These are phyloP conservation scores for Ambispora gerdemannii DNA, from an alignment of 192 early-diverging fungal species.

Conservation along the genomic window DNA sequence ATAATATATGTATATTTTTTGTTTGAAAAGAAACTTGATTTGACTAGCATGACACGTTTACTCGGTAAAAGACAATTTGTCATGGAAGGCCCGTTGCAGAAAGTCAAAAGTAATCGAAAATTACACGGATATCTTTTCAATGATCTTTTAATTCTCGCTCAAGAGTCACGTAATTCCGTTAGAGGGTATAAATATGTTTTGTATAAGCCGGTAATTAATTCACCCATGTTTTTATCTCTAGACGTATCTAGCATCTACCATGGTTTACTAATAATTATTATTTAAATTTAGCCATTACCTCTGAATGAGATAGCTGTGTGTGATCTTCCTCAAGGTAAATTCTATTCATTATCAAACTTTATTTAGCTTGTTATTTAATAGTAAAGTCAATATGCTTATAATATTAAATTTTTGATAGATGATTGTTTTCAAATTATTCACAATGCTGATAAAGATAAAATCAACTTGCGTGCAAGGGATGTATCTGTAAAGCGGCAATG, in stretches of 20 bases:
- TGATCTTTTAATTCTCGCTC: conserved; percentile 62
- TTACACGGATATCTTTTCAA: conserved; percentile 71
- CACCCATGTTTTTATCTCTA: not conserved
- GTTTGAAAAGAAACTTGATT: conserved; percentile 47
- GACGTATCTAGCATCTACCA: too few relatives aligned
- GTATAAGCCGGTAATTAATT: conserved; percentile 16
- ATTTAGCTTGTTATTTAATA: too few relatives aligned
- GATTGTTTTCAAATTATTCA: conserved; percentile 23
- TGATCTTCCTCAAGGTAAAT: conserved; percentile 8
- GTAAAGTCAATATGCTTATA: too few relatives aligned
- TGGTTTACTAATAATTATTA: too few relatives aligned
- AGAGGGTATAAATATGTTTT: conserved; percentile 22
- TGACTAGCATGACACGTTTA: conserved; percentile 52
- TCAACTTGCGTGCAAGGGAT: conserved; percentile 12
- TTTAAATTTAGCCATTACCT: conserved; percentile 10
- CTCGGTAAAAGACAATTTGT: conserved; percentile 62
- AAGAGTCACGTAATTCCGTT: not conserved
- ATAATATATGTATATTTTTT: not conserved
- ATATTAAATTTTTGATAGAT: too few relatives aligned
- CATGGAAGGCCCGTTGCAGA: conserved; percentile 66
- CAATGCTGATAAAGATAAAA: conserved; percentile 5
- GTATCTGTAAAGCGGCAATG: conserved; percentile 25
- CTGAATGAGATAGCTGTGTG: conserved; percentile 26
- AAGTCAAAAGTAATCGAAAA: conserved; percentile 76
- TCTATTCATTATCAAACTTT: not conserved